Base-by-base conservation (phyloP, 305 asterid species). In the Fraxinus latifolia region DNA sequence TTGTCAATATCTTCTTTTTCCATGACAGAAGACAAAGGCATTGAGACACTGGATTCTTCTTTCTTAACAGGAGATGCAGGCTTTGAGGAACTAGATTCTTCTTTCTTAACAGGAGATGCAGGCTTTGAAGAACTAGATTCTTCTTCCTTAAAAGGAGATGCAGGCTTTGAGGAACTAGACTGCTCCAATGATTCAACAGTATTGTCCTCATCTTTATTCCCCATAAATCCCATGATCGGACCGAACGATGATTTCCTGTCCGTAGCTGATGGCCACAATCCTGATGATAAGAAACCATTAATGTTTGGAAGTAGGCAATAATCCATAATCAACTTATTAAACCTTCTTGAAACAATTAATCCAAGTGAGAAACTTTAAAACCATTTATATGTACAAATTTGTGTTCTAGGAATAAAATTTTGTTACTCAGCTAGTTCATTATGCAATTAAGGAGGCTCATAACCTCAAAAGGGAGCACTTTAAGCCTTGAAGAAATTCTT, bases 211-310 rank as follows among this genome's bases (percentile, higher is more conserved):
- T 84, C 87, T 86, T 88, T 92, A 68, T 89, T 94, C 87, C 93
- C 97, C 92, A 90, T 87, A 86, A 90, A 90, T 77, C 93, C 86
- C 89, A 88, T 93, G 81, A 91, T 93, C 27, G 94, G 91, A 14
- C 89, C 90, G 80, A 90, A 91, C 74, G 90, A 78, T n/a, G 90
- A 84, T 83, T 88, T 91, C 82, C 90, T 83, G n/a, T 91, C 94
- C 3, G 90, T 80, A 32, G 90, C 74, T 60, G 89, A 85, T 73
- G 93, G 87, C 97, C 95, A 89, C 82, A 90, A 70, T 44, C 95
- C 94, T 67, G 95, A 85, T 58, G 90, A 91, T 74, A 33, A 74
- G 83, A 68, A 71, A 79, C 80, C 58, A 82, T 23, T 67, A 83
- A 77, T 74, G 31, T 37, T 42, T 6, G 15, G 29, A 6, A 53